Evolutionary conservation across 305 asterid genomes (phyloP), one percentile per base, ranked within the genome.

Genomic region (Galium porrigens): DNA sequence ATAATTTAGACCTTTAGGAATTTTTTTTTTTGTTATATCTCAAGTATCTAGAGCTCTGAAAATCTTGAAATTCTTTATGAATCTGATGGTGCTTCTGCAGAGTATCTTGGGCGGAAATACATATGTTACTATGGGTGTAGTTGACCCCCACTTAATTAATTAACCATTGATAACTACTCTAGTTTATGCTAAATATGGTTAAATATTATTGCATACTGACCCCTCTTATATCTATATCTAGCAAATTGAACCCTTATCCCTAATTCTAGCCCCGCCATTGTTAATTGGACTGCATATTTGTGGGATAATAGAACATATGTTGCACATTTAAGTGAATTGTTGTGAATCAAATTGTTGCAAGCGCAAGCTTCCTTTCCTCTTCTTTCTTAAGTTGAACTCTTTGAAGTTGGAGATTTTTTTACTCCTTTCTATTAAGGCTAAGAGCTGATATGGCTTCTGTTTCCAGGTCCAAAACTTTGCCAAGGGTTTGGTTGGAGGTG

Each of bases 401-500:
- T 39, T 53, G n/a, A 66, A 37, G 22, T 1, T 0, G 17, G 17
- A 52, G 0, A 17, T 12, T 34, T 25, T 10, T 3, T 17, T 22
- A 22, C 36, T 59, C 6, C 15, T 17, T 27, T 1, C 25, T 36
- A 0, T 54, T 25, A 15, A 6, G 52, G 1, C 22, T 49, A 37
- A 34, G 32, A 39, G 54, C 58, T 68, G 33, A 72, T 73, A 68
- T 74, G 70, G 46, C 73, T 58, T 51, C 63, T 65, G 52, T 79
- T 73, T 74, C 74, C 87, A 89, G 97, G 77, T 86, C 71, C 87
- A 73, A 77, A 73, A 77, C 48, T 86, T 81, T 75, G 78, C 83
- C 68, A 82, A 74, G 78, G 99, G 96, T 69, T 73, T 89, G 77
- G 70, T 68, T 63, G 95, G 95, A 68, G 99, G 99, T 77, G 76